Evolutionary conservation across 805 yeast genomes (phyloP), one percentile per base, ranked within the genome.

Genomic region (Pachysolen tannophilus): DNA sequence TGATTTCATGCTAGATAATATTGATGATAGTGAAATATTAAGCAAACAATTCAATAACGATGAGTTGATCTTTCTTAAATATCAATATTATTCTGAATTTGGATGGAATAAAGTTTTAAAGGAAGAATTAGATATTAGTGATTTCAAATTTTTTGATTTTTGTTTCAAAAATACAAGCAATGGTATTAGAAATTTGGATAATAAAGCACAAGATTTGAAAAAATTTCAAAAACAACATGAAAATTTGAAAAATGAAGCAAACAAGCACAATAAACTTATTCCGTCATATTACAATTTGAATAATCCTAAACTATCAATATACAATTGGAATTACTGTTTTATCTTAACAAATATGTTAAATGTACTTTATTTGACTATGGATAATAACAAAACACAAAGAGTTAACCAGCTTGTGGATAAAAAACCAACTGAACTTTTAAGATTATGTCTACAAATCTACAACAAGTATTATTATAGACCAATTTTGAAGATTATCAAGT

Each of bases 301-400:
- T 19, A 45, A 42, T 11, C 59, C 60, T 0, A 30, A 35, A n/a
- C 11, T 32, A 5, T 14, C 29, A 6, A 16, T 33, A 4, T 37
- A 24, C 18, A 59, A 58, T 37, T 26, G 41, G 13, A 60, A 72
- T 34, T 75, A 64, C 41, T 70, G 77, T 44, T 58, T 63, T 37
- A 65, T 68, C 2, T 44, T 75, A 32, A 49, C 62, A 7, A 77
- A 77, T 46, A 43, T 82, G 20, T 55, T 87, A 35, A 63, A 67
- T 15, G 61, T 75, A 1, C 53, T 78, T 23, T 72, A 82, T 43
- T 69, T 72, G 46, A 63, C 82, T 1, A 60, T 84, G 3, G 47
- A 53, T 9, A 69, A 75, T 25, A 73, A 69, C 37, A 83, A 84
- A 41, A 73, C 90, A 0, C 94, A 87, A 50, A 61, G 97, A 32